Conservation (phyloP, 2,329 filamentous ascomycete genomes). For the Venturia aucupariae region DNA sequence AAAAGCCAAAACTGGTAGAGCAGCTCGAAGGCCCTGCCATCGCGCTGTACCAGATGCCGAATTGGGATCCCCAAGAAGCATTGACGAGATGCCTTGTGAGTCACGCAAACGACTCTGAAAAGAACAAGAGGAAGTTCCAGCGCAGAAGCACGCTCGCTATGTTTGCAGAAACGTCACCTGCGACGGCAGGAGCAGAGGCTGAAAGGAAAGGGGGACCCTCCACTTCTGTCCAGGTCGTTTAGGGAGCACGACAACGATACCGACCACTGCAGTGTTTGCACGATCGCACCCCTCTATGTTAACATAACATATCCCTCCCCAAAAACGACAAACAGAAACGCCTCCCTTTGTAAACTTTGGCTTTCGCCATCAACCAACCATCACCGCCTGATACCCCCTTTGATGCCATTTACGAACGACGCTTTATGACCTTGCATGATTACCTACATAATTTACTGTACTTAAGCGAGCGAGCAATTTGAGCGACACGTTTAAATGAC, state of each 20-base stretch:
- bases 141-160: not conserved
- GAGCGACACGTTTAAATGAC: too few relatives aligned
- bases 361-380: not conserved
- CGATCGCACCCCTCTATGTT: too few relatives aligned
- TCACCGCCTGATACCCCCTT: not conserved
- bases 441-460: not conserved
- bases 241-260: too few relatives aligned
- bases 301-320: too few relatives aligned
- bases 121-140: not conserved
- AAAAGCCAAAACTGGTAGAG: not conserved
- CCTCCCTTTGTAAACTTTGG: not conserved
- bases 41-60: constrained; percentile 1
- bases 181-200: not conserved
- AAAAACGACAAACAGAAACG: not conserved
- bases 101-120: not conserved
- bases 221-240: not conserved
- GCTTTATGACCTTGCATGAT: not conserved
- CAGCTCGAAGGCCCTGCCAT: not conserved
- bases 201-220: not conserved
- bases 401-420: not conserved
- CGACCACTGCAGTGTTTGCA: not conserved
- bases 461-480: not conserved
- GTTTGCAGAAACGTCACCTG: not conserved
- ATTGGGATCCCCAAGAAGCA: constrained; percentile 14
- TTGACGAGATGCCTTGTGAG: not conserved